Base-by-base conservation (phyloP, 2,329 filamentous ascomycete genomes). In the Nannizziopsis barbatae region DNA sequence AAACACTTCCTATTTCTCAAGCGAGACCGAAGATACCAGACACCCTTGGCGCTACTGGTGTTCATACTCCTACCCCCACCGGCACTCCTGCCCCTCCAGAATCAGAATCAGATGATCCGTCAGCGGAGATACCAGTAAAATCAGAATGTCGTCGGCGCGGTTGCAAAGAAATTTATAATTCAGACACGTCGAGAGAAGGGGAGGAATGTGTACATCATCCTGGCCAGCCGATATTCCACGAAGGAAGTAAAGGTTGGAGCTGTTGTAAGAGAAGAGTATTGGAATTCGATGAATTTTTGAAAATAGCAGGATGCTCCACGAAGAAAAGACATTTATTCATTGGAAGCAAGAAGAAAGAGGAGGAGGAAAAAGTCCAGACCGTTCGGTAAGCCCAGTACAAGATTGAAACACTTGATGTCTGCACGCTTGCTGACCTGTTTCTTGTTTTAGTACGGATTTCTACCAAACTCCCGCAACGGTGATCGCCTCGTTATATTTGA, bases 241-340 rank as follows among this genome's bases (percentile, higher is more conserved):
- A 98, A 71, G 92, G 92, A 32, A 94, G 86, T 70, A 98, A 98
- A 72, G 92, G 92, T 1, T 98, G 92, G 75, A 88, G 81, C 51
- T 98, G 92, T 73, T 98, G 92, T 71, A 96, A 96, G 77, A 76
- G 87, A 59, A 78, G 88, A 33, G 92, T 98, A 50, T 71, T 98
- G 51, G 92, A 98, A 63, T 98, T 98, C 66, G 89, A 98, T 65
- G 84, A 96, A 67, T 98, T 98, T 69, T 81, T 98, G 81, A 92
- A 86, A 68, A 90, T 98, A 51, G 81, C 85, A 58, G 92, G 92
- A 1, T 98, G 92, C 70, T 81, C 80, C 64, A 88, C 83, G 38
- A 92, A 89, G 68, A 72, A 75, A 38, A 75, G 77, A 52, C 92
- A 98, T 71, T 68, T 95, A 56, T 98, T 95, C 60, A 75, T 96